Base-by-base conservation (phyloP, 257 asterid species). In the Rauvolfia tetraphylla region DNA sequence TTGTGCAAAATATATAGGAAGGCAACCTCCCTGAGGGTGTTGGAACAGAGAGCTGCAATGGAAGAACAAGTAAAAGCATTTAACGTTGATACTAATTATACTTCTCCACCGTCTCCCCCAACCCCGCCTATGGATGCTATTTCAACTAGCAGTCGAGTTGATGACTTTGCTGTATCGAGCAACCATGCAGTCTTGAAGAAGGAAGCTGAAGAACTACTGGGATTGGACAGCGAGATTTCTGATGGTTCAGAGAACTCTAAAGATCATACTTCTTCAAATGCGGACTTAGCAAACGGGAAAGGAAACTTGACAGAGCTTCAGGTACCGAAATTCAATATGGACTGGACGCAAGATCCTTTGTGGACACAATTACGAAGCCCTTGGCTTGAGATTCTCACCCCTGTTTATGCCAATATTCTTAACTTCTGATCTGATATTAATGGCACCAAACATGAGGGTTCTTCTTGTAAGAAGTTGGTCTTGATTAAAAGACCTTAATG, bases 11-110 rank as follows among this genome's bases (percentile, higher is more conserved):
- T 90, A 83, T 90, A 88, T 75, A 85, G 88, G 72, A 90, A 90
- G 76, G 96, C 96, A 8, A 87, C 96, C 23, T 81, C 96, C 0
- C 42, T 88, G 69, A 90, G 89, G 83, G 89, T 67, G 85, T 79
- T 90, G 82, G 96, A 90, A 79, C 88, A 84, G 75, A 90, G 88
- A 75, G 93, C 96, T 27, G 92, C 92, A 20, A 77, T 86, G 81
- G 93, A 88, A 68, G 87, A 80, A n/a, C 84, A n/a, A 57, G 44
- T 5, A 44, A 79, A 51, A 38, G 3, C 51, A 14, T 73, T 57
- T 22, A 18, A 51, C 7, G 34, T 25, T 76, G 57, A 23, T 33
- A 11, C 34, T 12, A 41, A 3, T 41, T 41, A 9, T 12, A 17
- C 61, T 11, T 34, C 38, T 14, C 44, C 68, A 31, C 23, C 68